These are phyloP conservation scores for Chamaecyparis obtusa DNA, from an alignment of 75 land plant species.

Conservation along the genomic window DNA sequence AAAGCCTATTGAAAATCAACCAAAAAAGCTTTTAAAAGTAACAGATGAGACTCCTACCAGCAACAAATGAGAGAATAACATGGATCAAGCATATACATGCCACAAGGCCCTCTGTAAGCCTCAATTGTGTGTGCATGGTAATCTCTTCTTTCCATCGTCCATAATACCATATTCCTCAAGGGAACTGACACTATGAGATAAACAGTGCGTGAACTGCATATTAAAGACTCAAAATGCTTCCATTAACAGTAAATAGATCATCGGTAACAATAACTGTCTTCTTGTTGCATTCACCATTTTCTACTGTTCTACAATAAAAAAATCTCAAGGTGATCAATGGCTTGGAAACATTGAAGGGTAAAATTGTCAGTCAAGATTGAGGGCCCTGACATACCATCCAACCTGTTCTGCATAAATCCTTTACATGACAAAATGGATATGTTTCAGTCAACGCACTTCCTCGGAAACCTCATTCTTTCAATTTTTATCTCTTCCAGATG, in stretches of 20 bases:
- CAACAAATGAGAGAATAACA: not conserved
- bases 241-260: not conserved
- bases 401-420: not conserved
- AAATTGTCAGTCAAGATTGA: not conserved
- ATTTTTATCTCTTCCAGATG: not conserved
- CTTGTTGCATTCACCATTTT: not conserved
- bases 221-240: not conserved
- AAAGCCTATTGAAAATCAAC: not conserved
- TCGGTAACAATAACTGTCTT: not conserved
- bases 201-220: not conserved
- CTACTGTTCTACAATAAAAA: not conserved
- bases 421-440: not conserved
- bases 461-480: not conserved
- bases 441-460: not conserved
- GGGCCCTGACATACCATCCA: not conserved
- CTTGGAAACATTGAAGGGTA: not conserved
- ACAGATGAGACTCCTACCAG: not conserved
- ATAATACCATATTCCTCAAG: too few relatives aligned
- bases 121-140: not conserved
- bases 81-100: not conserved
- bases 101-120: not conserved
- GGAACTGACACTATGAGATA: not conserved
- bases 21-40: not conserved
- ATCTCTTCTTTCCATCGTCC: too few relatives aligned
- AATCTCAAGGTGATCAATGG: not conserved